Evolutionary conservation across 1,284 basidiomycete genomes (phyloP).

Genomic region (Cronartium ribicola): DNA sequence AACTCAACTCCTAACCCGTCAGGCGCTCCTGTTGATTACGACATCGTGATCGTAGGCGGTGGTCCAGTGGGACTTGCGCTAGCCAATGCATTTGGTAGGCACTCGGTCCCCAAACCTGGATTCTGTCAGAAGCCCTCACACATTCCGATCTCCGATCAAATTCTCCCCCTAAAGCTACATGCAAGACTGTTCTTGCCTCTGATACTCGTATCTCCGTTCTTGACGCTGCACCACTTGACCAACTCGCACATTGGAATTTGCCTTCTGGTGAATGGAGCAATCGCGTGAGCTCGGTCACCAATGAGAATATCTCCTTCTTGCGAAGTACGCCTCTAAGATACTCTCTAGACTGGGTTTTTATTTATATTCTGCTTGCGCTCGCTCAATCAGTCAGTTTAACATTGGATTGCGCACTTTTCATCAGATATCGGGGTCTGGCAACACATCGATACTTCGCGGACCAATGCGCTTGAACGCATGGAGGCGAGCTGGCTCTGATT

Average conservation of each 20-base stretch:
- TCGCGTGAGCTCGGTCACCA: constrained; percentile 81
- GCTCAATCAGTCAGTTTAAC: not conserved
- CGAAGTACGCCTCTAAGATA: constrained; percentile 57
- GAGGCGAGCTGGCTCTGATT: constrained; percentile 58
- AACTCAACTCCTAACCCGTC: not conserved
- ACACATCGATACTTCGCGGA: constrained; percentile 67
- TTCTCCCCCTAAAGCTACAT: constrained; percentile 24
- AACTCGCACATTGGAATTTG: constrained; percentile 65
- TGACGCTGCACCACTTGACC: constrained; percentile 71
- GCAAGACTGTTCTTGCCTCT: constrained; percentile 8
- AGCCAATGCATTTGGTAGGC: constrained; percentile 69
- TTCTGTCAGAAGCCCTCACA: not conserved
- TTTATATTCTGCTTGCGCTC: not conserved
- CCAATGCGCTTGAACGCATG: constrained; percentile 73
- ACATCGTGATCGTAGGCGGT: constrained; percentile 89
- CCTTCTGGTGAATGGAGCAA: constrained; percentile 68
- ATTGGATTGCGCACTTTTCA: not conserved
- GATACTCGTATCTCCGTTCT: constrained; percentile 61
- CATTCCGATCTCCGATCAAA: not conserved
- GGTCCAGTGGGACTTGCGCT: constrained; percentile 87
- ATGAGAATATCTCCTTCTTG: constrained; percentile 71
- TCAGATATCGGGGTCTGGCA: constrained; percentile 78
- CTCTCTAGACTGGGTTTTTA: not conserved
- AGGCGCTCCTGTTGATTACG: constrained; percentile 49
- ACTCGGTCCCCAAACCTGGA: constrained; percentile 28